Conservation (phyloP, 306 rosid genomes). For the Cucurbita maxima region DNA sequence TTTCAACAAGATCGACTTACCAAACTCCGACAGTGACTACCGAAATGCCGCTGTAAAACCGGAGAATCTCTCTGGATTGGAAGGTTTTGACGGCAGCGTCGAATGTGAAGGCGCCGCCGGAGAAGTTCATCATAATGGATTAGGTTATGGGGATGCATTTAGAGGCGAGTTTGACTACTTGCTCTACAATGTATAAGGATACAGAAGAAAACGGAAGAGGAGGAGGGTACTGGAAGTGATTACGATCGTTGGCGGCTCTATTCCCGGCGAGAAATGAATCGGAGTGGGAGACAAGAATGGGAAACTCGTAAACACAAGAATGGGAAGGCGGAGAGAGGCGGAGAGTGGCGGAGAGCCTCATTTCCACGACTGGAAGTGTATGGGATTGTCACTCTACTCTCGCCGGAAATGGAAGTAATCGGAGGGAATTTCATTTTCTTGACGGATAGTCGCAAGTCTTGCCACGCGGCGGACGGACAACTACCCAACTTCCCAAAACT, state of each 20-base stretch:
- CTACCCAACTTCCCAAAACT: background rate
- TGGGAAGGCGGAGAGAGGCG: constrained; percentile 33
- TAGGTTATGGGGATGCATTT: constrained; percentile 18
- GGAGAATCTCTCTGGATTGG: constrained; percentile 40
- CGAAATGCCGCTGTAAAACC: constrained; percentile 78
- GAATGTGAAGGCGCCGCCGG: constrained; percentile 87
- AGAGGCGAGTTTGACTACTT: constrained; percentile 15
- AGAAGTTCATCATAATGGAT: constrained; percentile 30
- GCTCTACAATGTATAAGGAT: constrained; percentile 21
- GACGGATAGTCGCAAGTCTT: background rate
- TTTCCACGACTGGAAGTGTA: constrained; percentile 33
- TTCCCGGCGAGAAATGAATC: constrained; percentile 9
- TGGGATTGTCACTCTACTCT: background rate
- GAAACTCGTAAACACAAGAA: constrained; percentile 11
- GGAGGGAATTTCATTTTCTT: background rate
- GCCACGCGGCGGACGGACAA: background rate
- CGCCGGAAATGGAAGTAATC: background rate
- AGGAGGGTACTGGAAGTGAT: background rate
- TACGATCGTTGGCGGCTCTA: background rate
- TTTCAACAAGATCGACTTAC: constrained; percentile 49
- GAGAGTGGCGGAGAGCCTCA: constrained; percentile 55
- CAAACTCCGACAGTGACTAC: constrained; percentile 54
- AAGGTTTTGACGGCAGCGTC: constrained; percentile 63
- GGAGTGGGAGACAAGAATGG: constrained; percentile 34
- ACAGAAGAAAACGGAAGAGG: constrained; percentile 26